Base-by-base conservation (phyloP, 768 basidiomycete genomes). In the Russula sp. region DNA sequence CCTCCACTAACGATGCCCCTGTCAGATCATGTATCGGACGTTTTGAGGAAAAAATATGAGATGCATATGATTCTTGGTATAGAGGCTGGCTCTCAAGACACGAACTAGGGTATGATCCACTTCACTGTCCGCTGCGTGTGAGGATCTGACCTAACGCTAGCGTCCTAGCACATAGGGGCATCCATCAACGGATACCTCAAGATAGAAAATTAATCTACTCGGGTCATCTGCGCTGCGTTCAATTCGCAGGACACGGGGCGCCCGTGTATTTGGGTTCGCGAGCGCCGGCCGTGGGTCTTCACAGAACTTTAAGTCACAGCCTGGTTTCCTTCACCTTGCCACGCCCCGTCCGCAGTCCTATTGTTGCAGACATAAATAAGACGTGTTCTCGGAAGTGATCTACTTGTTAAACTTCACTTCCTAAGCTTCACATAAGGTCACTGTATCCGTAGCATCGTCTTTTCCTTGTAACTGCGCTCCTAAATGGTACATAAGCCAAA, bases 181-280 rank as follows among this genome's bases (percentile, higher is more conserved):
- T 10, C 8, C 49, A 5, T 42, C 53, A 7, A 18, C 6, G 7
- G 42, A 51, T 62, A 9, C 42, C 55, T 51, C 40, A 50, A 44
- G 55, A 51, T 62, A 32, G 49, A 32, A 62, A 62, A 34, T n/a
- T n/a, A n/a, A n/a, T 18, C 40, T 51, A 6, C 40, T 22, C 14
- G 31, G n/a, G 22, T 55, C 32, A 49, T 48, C 54, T 47, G 18
- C 18, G 27, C 59, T 47, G 18, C 18, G 27, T 50, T 22, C 48
- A 51, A 48, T 50, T 50, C 35, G 35, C n/a, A 55, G 20, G 45
- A 32, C 49, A 55, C 63, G 63, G 63, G 59, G 59, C 63, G 63
- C 63, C 63, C 54, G 34, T 60, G 63, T 60, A 64, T 39, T 64
- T 60, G 63, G 58, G 53, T 64, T 56, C 34, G n/a, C 34, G 32